Percentiles rank a stretch among this genome's conserved stretches.
These are phyloP conservation scores for Hygrophorus russula DNA, from an alignment of 768 basidiomycete species.

Conservation along the genomic window DNA sequence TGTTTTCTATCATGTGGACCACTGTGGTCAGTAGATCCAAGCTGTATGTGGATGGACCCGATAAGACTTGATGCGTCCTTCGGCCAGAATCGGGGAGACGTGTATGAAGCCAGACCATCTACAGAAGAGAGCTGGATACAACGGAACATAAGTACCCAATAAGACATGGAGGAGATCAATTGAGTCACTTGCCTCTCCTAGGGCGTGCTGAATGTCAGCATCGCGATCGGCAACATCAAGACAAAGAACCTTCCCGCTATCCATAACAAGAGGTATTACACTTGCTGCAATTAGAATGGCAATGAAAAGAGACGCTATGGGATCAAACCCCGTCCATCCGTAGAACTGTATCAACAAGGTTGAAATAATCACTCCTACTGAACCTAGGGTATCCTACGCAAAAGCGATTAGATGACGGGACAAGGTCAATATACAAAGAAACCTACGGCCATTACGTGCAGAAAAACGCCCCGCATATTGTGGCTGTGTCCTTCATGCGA, in stretches of 20 bases:
- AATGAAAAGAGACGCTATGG: conserved; percentile 94
- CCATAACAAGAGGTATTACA: conserved; percentile 90
- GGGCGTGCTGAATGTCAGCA: conserved; percentile 40
- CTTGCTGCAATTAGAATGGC: conserved; percentile 91
- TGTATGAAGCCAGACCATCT: conserved; percentile 75
- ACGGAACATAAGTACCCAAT: conserved; percentile 3
- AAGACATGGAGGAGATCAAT: not conserved
- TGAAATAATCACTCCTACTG: conserved; percentile 95
- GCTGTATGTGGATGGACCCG: conserved; percentile 86
- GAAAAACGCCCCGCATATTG: conserved; percentile 98
- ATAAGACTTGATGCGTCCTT: conserved; percentile 80
- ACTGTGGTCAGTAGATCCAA: conserved; percentile 56
- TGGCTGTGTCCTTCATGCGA: conserved; percentile 83
- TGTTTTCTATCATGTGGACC: conserved; percentile 37
- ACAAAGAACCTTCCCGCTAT: conserved; percentile 80
- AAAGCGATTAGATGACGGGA: conserved; percentile 4
- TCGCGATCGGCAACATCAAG: conserved; percentile 71
- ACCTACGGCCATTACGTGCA: conserved; percentile 91
- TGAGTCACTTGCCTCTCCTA: conserved; percentile 43
- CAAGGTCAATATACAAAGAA: not conserved
- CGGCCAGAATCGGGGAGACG: conserved; percentile 86
- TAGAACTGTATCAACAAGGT: conserved; percentile 92
- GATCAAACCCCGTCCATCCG: conserved; percentile 98
- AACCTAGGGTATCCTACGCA: conserved; percentile 81
- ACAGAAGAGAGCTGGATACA: conserved; percentile 61